A percentile compares a stretch with the other conserved stretches of the same genome.
phyloP scores from a whole-genome alignment of 768 basidiomycete genomes.

The Pleurotus djamor region DNA sequence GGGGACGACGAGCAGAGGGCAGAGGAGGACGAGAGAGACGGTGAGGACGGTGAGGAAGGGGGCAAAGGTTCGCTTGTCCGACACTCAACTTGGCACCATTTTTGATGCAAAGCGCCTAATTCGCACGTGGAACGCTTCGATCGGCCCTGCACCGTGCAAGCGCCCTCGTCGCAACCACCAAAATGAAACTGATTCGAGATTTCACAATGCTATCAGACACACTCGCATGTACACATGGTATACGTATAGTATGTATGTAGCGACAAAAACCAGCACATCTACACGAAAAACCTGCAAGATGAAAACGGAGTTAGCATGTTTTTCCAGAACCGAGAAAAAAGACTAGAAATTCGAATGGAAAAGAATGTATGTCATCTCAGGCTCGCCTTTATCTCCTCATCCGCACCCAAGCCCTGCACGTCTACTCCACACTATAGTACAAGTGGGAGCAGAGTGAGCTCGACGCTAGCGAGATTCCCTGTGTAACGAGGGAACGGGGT shows the following conservation, averaged over 20 bases:
- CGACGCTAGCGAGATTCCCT: constrained; percentile 8
- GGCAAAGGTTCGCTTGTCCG: neutral
- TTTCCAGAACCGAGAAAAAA: neutral
- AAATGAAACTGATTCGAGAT: neutral
- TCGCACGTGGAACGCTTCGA: constrained; percentile 4
- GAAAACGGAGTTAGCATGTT: neutral
- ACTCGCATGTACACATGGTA: too few species aligned
- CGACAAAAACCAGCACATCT: neutral
- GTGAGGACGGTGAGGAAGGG: neutral
- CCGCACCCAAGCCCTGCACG: constrained; percentile 49
- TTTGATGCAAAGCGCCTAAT: neutral
- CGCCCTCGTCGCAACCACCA: too few species aligned
- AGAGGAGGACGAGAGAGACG: neutral
- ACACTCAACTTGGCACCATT: neutral
- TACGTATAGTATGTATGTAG: too few species aligned
- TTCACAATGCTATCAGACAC: too few species aligned
- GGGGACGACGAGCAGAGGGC: neutral
- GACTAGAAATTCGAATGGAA: neutral
- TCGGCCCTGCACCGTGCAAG: neutral
- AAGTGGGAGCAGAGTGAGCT: constrained; percentile 15
- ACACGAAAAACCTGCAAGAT: neutral
- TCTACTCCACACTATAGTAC: constrained; percentile 13
- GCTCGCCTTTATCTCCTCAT: constrained; percentile 88
- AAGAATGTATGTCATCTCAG: constrained; percentile 48
- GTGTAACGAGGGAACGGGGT: constrained; percentile 46